A percentile compares a stretch with the other conserved stretches of the same genome.
phyloP scores from a whole-genome alignment of 257 asterid genomes.

The Coffea eugenioides region DNA sequence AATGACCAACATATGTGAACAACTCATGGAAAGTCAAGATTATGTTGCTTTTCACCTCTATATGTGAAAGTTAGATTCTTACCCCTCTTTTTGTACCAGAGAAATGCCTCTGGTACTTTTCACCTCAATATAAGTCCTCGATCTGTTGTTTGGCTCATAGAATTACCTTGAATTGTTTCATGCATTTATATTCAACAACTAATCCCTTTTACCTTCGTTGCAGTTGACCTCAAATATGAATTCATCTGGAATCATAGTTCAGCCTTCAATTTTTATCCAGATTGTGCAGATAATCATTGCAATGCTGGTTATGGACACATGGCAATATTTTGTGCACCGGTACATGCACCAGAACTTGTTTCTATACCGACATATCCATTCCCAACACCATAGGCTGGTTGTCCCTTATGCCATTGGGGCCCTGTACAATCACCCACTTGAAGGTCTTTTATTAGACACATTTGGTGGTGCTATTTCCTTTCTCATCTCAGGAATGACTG shows the following conservation, averaged over 20 bases:
- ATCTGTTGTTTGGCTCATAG: neutral
- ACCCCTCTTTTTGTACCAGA: neutral
- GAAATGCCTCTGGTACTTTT: neutral
- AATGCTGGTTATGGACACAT: constrained; percentile 88
- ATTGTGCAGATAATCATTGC: constrained; percentile 58
- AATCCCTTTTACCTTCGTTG: constrained; percentile 31
- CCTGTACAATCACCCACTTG: constrained; percentile 83
- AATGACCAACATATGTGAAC: neutral
- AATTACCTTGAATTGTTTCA: neutral
- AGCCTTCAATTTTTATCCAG: constrained; percentile 60
- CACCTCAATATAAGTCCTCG: neutral
- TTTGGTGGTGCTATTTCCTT: constrained; percentile 85
- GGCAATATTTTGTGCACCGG: constrained; percentile 96
- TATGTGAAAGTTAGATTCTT: neutral
- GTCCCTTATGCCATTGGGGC: constrained; percentile 88
- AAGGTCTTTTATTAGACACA: constrained; percentile 83
- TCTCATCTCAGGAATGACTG: constrained; percentile 82
- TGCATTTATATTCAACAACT: neutral
- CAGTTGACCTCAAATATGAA: constrained; percentile 63
- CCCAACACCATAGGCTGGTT: constrained; percentile 76
- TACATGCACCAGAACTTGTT: constrained; percentile 93
- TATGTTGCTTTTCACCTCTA: neutral
- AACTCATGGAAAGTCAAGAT: neutral
- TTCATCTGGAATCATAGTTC: constrained; percentile 38
- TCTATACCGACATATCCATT: constrained; percentile 72